A percentile compares a stretch with the other conserved stretches of the same genome.
phyloP scores from a whole-genome alignment of 768 basidiomycete genomes.

The Suillus variegatus region DNA sequence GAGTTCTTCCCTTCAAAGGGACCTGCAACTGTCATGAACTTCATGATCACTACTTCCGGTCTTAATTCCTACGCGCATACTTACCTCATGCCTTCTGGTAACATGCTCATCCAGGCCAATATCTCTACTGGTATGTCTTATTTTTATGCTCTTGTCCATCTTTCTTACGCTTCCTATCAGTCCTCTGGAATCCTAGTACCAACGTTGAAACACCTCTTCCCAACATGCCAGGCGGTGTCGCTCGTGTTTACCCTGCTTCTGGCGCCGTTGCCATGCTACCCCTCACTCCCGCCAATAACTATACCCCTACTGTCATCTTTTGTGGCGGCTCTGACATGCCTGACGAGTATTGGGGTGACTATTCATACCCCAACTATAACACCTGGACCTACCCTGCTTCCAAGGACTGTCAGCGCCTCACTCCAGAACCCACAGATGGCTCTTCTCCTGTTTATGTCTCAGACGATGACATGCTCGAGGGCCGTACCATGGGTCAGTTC shows the following conservation, averaged over 20 bases:
- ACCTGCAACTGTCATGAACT: slow-evolving; percentile 55
- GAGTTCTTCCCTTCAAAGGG: slow-evolving; percentile 78
- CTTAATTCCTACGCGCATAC: slow-evolving; percentile 78
- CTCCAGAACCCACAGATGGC: slow-evolving; percentile 79
- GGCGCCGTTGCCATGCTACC: slow-evolving; percentile 90
- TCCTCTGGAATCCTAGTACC: slow-evolving; percentile 50
- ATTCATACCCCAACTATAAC: slow-evolving; percentile 69
- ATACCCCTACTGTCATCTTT: slow-evolving; percentile 81
- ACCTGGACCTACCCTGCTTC: slow-evolving; percentile 75
- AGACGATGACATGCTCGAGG: slow-evolving; percentile 75
- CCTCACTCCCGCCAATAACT: slow-evolving; percentile 86
- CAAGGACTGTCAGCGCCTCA: slow-evolving; percentile 77
- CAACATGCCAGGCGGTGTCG: slow-evolving; percentile 70
- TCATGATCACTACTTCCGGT: slow-evolving; percentile 72
- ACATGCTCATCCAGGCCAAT: slow-evolving; percentile 83
- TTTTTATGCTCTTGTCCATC: background rate
- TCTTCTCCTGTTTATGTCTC: slow-evolving; percentile 58
- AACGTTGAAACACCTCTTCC: slow-evolving; percentile 68
- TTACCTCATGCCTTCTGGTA: slow-evolving; percentile 74
- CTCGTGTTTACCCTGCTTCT: slow-evolving; percentile 87
- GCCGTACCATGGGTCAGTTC: slow-evolving; percentile 91
- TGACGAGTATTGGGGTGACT: slow-evolving; percentile 73
- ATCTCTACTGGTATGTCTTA: slow-evolving; percentile 60
- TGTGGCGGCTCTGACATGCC: slow-evolving; percentile 88
- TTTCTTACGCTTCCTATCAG: slow-evolving; percentile 22